Evolutionary conservation across 2,329 filamentous ascomycete species (phyloP).

Genomic region (Fusarium multiceps): DNA sequence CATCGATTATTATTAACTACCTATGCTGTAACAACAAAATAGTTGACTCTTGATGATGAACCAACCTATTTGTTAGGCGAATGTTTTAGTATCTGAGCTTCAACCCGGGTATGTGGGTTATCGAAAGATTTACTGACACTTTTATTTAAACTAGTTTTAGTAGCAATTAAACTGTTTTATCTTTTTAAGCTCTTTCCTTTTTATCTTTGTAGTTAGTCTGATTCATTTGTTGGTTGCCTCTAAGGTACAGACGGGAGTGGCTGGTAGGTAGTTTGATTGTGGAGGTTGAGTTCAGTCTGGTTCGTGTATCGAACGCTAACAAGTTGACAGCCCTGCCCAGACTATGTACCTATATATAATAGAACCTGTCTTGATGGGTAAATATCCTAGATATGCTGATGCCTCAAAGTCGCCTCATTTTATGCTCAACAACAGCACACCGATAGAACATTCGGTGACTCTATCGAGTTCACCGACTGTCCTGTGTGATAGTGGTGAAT

Average conservation of each 20-base stretch:
- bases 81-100: slow-evolving; percentile 19
- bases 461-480: slow-evolving; percentile 27
- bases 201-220: background rate
- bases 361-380: background rate
- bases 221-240: background rate
- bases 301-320: slow-evolving; percentile 22
- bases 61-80: slow-evolving; percentile 7
- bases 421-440: slow-evolving; percentile 3
- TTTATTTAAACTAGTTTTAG: slow-evolving; percentile 6
- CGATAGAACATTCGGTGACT: slow-evolving; percentile 18
- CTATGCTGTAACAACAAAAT: background rate
- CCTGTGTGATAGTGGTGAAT: slow-evolving; percentile 8
- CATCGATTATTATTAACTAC: background rate
- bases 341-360: background rate
- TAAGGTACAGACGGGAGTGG: slow-evolving; percentile 24
- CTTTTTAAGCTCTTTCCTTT: background rate
- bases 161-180: background rate
- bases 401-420: background rate
- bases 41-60: background rate
- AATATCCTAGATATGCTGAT: background rate
- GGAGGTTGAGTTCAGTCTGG: slow-evolving; percentile 23
- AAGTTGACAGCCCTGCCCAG: slow-evolving; percentile 3
- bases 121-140: slow-evolving; percentile 19
- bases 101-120: slow-evolving; percentile 17
- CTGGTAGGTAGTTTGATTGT: slow-evolving; percentile 24